Evolutionary conservation across 352 stramenopile species (phyloP).

Genomic region (Globisporangium cederbergense): DNA sequence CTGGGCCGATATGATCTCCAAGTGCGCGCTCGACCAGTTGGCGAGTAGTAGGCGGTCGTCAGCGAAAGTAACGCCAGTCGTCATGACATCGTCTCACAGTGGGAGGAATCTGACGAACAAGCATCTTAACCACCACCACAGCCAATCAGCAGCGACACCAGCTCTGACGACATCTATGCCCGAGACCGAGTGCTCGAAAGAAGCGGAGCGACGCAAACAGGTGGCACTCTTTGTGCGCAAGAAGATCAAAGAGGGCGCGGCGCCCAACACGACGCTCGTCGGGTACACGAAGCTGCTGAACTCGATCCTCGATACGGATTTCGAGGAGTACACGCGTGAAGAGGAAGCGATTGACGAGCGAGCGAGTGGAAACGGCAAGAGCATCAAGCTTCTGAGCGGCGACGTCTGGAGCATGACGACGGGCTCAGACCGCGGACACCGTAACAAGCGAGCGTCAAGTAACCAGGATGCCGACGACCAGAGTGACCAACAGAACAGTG

Average conservation of each 20-base stretch:
- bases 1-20: conserved; percentile 76
- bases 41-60: not conserved
- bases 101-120: not conserved
- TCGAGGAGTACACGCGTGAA: conserved; percentile 44
- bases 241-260: conserved; percentile 61
- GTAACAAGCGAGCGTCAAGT: not conserved
- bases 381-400: conserved; percentile 20
- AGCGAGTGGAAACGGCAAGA: conserved; percentile 6
- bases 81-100: not conserved
- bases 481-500: conserved; percentile 9
- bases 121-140: not conserved
- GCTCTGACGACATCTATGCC: not conserved
- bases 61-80: not conserved
- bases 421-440: not conserved
- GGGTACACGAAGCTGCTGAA: conserved; percentile 59
- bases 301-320: conserved; percentile 64
- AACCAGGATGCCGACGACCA: conserved; percentile 31
- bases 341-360: conserved; percentile 12
- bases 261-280: conserved; percentile 67
- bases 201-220: conserved; percentile 42
- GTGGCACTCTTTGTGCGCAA: conserved; percentile 56
- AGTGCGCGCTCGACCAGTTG: conserved; percentile 41
- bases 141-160: not conserved
- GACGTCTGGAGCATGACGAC: conserved; percentile 3
- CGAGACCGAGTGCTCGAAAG: conserved; percentile 20